Conservation (phyloP, 306 rosid species). For the Cucumis sativus region DNA sequence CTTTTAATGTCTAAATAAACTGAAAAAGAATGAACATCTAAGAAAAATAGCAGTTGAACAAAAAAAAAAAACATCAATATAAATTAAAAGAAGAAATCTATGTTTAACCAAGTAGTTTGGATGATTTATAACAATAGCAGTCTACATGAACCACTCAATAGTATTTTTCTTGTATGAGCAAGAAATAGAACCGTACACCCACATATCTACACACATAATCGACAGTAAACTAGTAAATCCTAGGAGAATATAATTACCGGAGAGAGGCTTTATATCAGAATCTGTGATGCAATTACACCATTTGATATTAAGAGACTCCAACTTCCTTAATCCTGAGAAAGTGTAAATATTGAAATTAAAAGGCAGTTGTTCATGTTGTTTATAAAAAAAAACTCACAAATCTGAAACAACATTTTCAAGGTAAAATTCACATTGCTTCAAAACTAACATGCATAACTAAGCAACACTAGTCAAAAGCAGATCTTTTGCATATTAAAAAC, state of each 20-base stretch:
- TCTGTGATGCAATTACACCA: constrained; percentile 89
- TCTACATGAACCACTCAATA: background rate
- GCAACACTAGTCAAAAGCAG: background rate
- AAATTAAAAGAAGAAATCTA: background rate
- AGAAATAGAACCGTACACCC: background rate
- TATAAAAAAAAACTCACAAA: background rate
- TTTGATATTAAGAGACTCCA: constrained; percentile 88
- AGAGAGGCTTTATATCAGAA: constrained; percentile 66
- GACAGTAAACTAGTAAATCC: background rate
- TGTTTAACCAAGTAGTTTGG: background rate
- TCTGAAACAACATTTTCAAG: background rate
- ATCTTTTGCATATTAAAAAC: background rate
- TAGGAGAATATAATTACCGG: constrained; percentile 30
- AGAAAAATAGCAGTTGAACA: background rate
- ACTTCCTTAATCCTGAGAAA: constrained; percentile 53
- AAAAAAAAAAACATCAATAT: background rate
- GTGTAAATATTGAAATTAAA: background rate
- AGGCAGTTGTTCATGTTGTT: background rate
- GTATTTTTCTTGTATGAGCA: background rate
- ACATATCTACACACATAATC: background rate
- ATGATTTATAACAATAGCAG: background rate
- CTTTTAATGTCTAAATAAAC: background rate
- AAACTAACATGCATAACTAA: background rate
- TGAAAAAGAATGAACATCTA: background rate
- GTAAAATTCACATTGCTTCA: background rate